These are phyloP conservation scores for Arabidopsis lyrata DNA, from an alignment of 441 rosid species.

Conservation along the genomic window DNA sequence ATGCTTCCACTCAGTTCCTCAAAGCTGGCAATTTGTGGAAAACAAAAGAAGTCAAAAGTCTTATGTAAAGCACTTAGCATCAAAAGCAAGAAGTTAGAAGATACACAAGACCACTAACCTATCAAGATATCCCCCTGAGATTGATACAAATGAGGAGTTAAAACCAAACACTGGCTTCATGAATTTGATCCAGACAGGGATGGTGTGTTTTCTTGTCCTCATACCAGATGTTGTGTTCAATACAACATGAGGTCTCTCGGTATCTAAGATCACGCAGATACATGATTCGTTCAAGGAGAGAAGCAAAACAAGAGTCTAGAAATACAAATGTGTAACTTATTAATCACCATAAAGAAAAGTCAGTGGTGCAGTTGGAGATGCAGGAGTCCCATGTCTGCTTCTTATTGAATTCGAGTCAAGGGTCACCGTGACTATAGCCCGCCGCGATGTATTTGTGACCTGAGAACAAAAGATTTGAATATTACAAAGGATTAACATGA, in stretches of 20 bases:
- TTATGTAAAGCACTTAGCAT: constrained; percentile 3
- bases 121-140: constrained; percentile 82
- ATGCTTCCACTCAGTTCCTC: constrained; percentile 67
- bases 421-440: constrained; percentile 63
- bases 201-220: constrained; percentile 69
- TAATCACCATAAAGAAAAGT: constrained; percentile 84
- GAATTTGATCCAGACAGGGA: constrained; percentile 73
- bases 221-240: constrained; percentile 71
- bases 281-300: constrained; percentile 14
- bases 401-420: constrained; percentile 56
- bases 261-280: constrained; percentile 56
- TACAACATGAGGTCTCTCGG: constrained; percentile 75
- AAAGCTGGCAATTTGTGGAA: constrained; percentile 61
- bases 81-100: not conserved
- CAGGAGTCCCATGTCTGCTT: constrained; percentile 76
- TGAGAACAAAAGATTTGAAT: constrained; percentile 27
- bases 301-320: constrained; percentile 13
- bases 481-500: not conserved
- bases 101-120: constrained; percentile 61
- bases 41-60: not conserved
- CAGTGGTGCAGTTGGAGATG: constrained; percentile 77
- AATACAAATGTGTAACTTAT: constrained; percentile 17
- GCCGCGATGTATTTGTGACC: constrained; percentile 39
- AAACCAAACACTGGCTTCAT: constrained; percentile 88
- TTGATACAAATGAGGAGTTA: constrained; percentile 72